Percentiles rank a stretch among this genome's conserved stretches.
These are phyloP conservation scores for Hylodesmum podocarpum DNA, from an alignment of 306 rosid genomes.

Conservation along the genomic window DNA sequence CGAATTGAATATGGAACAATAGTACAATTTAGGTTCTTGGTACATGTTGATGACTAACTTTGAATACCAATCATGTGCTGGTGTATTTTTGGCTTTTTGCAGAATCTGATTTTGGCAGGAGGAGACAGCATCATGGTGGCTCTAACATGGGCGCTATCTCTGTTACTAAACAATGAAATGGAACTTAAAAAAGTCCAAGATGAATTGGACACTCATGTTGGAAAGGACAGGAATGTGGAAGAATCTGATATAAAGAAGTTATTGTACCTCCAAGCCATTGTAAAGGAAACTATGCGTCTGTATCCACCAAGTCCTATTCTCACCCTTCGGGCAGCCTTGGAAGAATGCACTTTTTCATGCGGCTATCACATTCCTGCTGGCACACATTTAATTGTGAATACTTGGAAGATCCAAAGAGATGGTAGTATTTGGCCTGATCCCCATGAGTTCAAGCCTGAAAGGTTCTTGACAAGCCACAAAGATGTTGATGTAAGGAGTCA, in stretches of 20 bases:
- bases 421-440: constrained; percentile 34
- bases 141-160: constrained; percentile 42
- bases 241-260: constrained; percentile 37
- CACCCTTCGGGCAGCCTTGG: constrained; percentile 19
- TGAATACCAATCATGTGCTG: neutral
- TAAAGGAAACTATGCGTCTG: constrained; percentile 45
- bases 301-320: constrained; percentile 43
- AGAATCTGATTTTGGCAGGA: constrained; percentile 50
- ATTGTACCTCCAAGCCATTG: constrained; percentile 42
- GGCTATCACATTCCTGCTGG: constrained; percentile 37
- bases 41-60: neutral
- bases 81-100: constrained; percentile 27
- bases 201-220: constrained; percentile 36
- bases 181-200: constrained; percentile 37
- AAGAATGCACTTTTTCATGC: constrained; percentile 42
- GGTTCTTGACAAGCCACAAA: constrained; percentile 39
- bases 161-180: constrained; percentile 32
- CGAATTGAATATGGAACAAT: neutral
- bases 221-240: constrained; percentile 33
- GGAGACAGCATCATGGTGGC: constrained; percentile 36
- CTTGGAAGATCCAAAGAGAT: constrained; percentile 44
- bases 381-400: constrained; percentile 43
- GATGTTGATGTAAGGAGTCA: constrained; percentile 36
- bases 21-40: neutral
- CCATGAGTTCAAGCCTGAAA: constrained; percentile 37